Base-by-base conservation (phyloP, 2,329 filamentous ascomycete genomes). In the Alternaria solani region DNA sequence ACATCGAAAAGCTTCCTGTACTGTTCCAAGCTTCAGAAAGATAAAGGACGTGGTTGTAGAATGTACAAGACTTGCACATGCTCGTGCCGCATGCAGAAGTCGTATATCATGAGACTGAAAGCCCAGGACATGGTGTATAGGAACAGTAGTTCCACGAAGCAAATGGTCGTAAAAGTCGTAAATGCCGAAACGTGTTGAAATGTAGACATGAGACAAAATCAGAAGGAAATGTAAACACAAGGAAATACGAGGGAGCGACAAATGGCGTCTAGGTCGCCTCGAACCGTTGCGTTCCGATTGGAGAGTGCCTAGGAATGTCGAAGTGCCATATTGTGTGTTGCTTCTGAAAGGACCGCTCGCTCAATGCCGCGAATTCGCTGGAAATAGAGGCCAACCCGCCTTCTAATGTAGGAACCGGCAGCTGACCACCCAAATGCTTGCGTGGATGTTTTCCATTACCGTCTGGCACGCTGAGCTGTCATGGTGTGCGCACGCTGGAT, bases 281-380 rank as follows among this genome's bases (percentile, higher is more conserved):
- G 44, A 30, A 36, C 57, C 30, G 53, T 51, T 57, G 39, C 42
- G 42, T 67, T 80, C 82, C 70, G 73, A 76, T 61, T 71, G 78
- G 66, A 68, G 70, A 25, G 81, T 81, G 83, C 4, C 83, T 81
- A 86, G 85, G 7, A 91, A 61, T 61, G 57, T 49, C 61, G 59
- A 42, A 36, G 56, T 60, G 57, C 46, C 48, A 44, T 59, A 57
- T 65, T 58, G 55, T 58, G 53, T 58, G 52, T 43, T 56, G 51
- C 63, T 62, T 61, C 47, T 55, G 39, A 57, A 51, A 57, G 59
- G 60, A 68, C 55, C 66, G 63, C 64, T 65, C 62, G 66, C 63
- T 65, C 55, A 56, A 63, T 66, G 66, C 67, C 60, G 53, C 56
- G 57, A 61, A 64, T 64, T 61, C 60, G 61, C 58, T 62, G 58